phyloP scores from a whole-genome alignment of 2,329 filamentous ascomycete genomes.

The Polychaeton citri region DNA sequence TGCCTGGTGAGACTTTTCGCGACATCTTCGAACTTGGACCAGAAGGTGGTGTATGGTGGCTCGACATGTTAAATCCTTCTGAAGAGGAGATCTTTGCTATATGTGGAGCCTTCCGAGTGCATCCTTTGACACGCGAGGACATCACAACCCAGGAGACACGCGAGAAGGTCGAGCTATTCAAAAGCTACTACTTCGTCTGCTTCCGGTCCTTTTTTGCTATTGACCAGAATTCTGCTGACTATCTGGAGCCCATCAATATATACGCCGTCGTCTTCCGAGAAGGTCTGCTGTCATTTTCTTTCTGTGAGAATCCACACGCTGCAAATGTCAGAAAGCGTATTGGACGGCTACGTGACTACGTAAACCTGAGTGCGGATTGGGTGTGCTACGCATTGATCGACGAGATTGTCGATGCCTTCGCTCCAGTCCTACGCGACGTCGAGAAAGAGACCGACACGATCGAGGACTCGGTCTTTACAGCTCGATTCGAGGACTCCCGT shows the following conservation, averaged over 20 bases:
- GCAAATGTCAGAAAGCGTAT: conserved; percentile 85
- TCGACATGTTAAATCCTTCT: conserved; percentile 82
- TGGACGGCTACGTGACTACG: conserved; percentile 83
- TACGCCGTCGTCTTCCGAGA: conserved; percentile 96
- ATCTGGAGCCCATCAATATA: conserved; percentile 88
- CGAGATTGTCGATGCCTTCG: conserved; percentile 94
- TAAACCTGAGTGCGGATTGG: conserved; percentile 91
- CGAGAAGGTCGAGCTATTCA: conserved; percentile 96
- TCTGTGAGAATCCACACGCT: conserved; percentile 74
- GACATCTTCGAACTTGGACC: conserved; percentile 66
- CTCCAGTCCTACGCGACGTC: conserved; percentile 73
- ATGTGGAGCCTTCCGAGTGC: conserved; percentile 88
- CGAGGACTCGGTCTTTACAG: conserved; percentile 89
- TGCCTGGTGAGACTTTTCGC: conserved; percentile 79
- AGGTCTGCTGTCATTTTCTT: conserved; percentile 89
- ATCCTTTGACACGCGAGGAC: conserved; percentile 91
- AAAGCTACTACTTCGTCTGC: conserved; percentile 94
- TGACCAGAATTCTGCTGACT: conserved; percentile 64
- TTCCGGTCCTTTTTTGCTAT: conserved; percentile 87
- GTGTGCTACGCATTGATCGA: conserved; percentile 98
- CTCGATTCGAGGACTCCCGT: conserved; percentile 78
- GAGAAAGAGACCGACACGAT: conserved; percentile 84
- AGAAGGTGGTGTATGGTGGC: conserved; percentile 89
- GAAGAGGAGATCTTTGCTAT: conserved; percentile 79
- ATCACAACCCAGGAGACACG: conserved; percentile 90